A percentile compares a stretch with the other conserved stretches of the same genome.
These are phyloP conservation scores for Tuber calosporum DNA, from an alignment of 495 filamentous ascomycete species.

Conservation along the genomic window DNA sequence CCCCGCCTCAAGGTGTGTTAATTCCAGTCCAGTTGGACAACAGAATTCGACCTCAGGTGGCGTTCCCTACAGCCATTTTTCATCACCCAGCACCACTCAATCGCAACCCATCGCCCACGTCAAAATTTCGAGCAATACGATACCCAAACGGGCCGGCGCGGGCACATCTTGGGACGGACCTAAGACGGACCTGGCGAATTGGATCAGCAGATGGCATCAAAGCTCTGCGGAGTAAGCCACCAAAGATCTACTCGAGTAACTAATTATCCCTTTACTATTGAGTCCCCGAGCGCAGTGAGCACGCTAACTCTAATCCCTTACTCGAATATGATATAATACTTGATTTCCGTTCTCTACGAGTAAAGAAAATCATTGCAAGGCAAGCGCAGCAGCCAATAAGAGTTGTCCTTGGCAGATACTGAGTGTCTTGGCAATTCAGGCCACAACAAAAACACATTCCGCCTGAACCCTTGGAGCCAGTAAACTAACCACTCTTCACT, in stretches of 20 bases:
- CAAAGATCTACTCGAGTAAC: not conserved
- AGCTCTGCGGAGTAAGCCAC: not conserved
- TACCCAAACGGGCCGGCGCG: too few relatives aligned
- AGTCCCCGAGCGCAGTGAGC: not conserved
- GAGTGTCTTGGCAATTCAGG: not conserved
- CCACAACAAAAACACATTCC: not conserved
- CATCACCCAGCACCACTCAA: too few relatives aligned
- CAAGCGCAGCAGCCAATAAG: not conserved
- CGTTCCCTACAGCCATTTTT: too few relatives aligned
- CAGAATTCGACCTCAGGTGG: too few relatives aligned
- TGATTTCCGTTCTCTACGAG: not conserved
- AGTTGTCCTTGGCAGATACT: not conserved
- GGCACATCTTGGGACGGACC: too few relatives aligned
- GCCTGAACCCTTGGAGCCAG: not conserved
- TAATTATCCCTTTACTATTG: not conserved
- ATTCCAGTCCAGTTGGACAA: too few relatives aligned
- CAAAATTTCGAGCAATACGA: too few relatives aligned
- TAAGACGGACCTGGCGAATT: too few relatives aligned
- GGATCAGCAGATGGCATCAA: not conserved
- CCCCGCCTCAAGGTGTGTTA: too few relatives aligned
- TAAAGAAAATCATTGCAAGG: conserved; percentile 1
- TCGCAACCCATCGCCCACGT: too few relatives aligned
- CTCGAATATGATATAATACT: not conserved
- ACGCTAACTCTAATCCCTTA: not conserved
- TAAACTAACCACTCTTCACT: not conserved